Conservation (phyloP, 495 filamentous ascomycete genomes). For the Neurospora sp. region DNA sequence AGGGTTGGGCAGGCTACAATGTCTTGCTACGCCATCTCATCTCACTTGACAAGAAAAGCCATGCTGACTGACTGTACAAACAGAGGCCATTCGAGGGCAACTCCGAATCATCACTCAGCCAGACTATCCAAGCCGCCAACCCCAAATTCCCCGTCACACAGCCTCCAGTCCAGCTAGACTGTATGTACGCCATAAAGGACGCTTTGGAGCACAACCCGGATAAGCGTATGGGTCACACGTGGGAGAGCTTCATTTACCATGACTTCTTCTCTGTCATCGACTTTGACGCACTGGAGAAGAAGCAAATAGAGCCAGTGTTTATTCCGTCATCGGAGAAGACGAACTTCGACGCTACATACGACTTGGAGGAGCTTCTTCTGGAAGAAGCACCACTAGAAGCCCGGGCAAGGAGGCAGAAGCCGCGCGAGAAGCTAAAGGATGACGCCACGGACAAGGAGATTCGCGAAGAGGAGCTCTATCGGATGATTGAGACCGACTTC, state of each 20-base stretch:
- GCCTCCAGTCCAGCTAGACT: slow-evolving; percentile 76
- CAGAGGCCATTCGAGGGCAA: slow-evolving; percentile 85
- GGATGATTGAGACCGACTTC: slow-evolving; percentile 89
- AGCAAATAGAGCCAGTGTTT: slow-evolving; percentile 87
- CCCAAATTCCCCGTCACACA: slow-evolving; percentile 83
- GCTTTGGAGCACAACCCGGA: slow-evolving; percentile 71
- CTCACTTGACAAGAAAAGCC: slow-evolving; percentile 17
- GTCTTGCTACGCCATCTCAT: slow-evolving; percentile 5
- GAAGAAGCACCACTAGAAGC: slow-evolving; percentile 96
- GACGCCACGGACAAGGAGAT: slow-evolving; percentile 96
- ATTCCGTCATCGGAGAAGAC: slow-evolving; percentile 92
- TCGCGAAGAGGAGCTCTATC: slow-evolving; percentile 85
- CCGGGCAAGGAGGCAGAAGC: slow-evolving; percentile 83
- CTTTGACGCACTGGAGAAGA: slow-evolving; percentile 75
- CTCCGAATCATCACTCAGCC: slow-evolving; percentile 67
- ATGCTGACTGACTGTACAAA: slow-evolving; percentile 21
- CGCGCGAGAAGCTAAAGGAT: slow-evolving; percentile 78
- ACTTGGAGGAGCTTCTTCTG: slow-evolving; percentile 84
- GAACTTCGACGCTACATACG: slow-evolving; percentile 98
- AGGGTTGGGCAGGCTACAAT: background rate
- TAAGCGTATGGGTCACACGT: slow-evolving; percentile 72
- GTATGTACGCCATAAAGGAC: slow-evolving; percentile 73
- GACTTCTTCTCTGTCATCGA: slow-evolving; percentile 83
- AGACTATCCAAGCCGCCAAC: slow-evolving; percentile 69
- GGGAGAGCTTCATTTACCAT: slow-evolving; percentile 72